Base-by-base conservation (phyloP, 2,329 filamentous ascomycete species). In the Cladophialophora chaetospira region DNA sequence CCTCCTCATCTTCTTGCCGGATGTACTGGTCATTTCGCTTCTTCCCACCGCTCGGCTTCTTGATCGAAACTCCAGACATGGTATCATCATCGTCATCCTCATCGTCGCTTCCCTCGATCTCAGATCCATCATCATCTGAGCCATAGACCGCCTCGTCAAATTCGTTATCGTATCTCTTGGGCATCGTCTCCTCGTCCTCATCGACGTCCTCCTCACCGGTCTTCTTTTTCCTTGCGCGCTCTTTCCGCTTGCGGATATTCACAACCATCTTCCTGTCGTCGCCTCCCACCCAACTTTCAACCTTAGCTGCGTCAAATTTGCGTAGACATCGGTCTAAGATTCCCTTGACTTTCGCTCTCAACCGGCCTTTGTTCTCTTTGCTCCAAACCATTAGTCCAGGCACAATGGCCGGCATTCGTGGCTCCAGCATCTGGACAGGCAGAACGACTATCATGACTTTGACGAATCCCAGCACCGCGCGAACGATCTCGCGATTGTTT, bases 71-170 rank as follows among this genome's bases (percentile, higher is more conserved):
- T 3, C 63, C 63, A 25, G 57, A 48, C 60, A 62, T 65, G 11
- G 58, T 48, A 40, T 62, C 61, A 40, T 61, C 59, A 21, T 48
- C 60, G 31, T 60, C 71, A 15, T 71, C 67, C 58, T 74, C 73
- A 53, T 71, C 75, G 38, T 71, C 63, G 76, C 86, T 84, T 64
- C 81, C 83, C 38, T 76, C 77, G n/a, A 60, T 60, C 47, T 65
- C 63, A 1, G 72, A 72, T 49, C 78, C 78, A 10, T 78, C 80
- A 43, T 85, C 71, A 46, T 79, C 87, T 64, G 85, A 89, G 70
- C 91, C 92, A 70, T 97, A 96, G 29, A 99, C 84, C n/a, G 93
- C 92, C 73, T 96, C 88, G 71, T 97, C 93, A 72, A 94, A 97
- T 69, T 95, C 93, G 73, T 89, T 95, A 73, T 92, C 91, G 70